A percentile compares a stretch with the other conserved stretches of the same genome.
Evolutionary conservation across 78 protist species (phyloP).

Genomic region (Dictyostelium brefeldianum): DNA sequence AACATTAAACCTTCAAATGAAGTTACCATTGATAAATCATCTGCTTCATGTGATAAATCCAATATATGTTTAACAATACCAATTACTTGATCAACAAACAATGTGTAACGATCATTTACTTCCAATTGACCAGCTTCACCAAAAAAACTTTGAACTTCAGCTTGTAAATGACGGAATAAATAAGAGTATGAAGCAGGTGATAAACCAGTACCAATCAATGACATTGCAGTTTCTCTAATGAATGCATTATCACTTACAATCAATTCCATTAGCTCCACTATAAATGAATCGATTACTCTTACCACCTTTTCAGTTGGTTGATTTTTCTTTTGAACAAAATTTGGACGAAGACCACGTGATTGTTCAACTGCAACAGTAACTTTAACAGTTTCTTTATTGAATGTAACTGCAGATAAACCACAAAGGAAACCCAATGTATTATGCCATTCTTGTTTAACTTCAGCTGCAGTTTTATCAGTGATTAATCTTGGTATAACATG

Average conservation of each 20-base stretch:
- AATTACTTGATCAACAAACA: conserved; percentile 77
- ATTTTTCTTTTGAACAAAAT: conserved; percentile 32
- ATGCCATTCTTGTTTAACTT: conserved; percentile 76
- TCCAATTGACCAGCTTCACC: conserved; percentile 63
- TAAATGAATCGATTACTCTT: conserved; percentile 56
- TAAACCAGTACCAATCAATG: conserved; percentile 52
- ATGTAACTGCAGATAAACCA: conserved; percentile 61
- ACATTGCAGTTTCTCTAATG: conserved; percentile 66
- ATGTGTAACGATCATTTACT: conserved; percentile 26
- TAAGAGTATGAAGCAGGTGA: conserved; percentile 53
- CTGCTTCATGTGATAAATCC: conserved; percentile 44
- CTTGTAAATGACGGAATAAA: conserved; percentile 62
- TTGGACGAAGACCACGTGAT: conserved; percentile 19
- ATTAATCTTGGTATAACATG: background rate
- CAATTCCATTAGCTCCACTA: conserved; percentile 51
- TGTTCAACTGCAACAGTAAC: background rate
- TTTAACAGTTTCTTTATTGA: conserved; percentile 36
- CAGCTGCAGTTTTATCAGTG: conserved; percentile 35
- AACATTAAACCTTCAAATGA: conserved; percentile 60
- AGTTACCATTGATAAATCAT: conserved; percentile 58
- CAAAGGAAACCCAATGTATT: conserved; percentile 74
- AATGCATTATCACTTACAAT: conserved; percentile 68
- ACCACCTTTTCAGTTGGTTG: conserved; percentile 17
- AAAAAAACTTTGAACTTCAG: conserved; percentile 19
- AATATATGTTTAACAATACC: conserved; percentile 72